These are phyloP conservation scores for Aspergillus hancockii DNA, from an alignment of 495 filamentous ascomycete genomes.

Conservation along the genomic window DNA sequence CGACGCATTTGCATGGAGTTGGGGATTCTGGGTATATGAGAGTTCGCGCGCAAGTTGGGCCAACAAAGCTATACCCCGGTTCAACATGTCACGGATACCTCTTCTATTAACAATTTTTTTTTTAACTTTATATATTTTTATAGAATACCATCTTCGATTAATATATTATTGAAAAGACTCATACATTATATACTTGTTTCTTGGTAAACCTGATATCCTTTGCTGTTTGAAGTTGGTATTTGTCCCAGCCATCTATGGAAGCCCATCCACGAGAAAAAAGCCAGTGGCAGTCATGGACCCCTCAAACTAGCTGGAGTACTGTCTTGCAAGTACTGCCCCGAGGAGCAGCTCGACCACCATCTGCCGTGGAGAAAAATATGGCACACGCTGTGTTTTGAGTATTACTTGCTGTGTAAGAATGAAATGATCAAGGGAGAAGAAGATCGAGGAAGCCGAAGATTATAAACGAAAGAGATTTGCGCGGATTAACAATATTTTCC, in stretches of 20 bases:
- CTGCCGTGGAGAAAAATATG: constrained; percentile 22
- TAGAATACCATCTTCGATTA: not conserved
- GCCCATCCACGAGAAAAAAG: constrained; percentile 38
- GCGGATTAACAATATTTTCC: not conserved
- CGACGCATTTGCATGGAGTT: constrained; percentile 15
- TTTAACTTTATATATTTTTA: not conserved
- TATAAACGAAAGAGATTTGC: not conserved
- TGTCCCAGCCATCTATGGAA: constrained; percentile 54
- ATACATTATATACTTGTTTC: no score
- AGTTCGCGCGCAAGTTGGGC: not conserved
- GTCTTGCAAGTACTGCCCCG: constrained; percentile 40
- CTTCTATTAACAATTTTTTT: not conserved
- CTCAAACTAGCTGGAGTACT: constrained; percentile 51
- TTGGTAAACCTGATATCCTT: no score
- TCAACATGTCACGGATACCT: constrained; percentile 8
- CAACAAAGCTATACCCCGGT: not conserved
- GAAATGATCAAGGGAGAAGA: constrained; percentile 12
- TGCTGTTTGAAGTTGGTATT: constrained; percentile 1
- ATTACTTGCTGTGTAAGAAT: constrained; percentile 11
- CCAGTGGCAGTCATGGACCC: constrained; percentile 39
- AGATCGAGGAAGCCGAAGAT: not conserved
- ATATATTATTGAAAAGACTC: not conserved
- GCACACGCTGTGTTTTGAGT: constrained; percentile 4
- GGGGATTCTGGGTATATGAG: constrained; percentile 3
- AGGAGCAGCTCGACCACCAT: constrained; percentile 31